Base-by-base conservation (phyloP, 75 land plant genomes). In the Isoetes taiwanensis region DNA sequence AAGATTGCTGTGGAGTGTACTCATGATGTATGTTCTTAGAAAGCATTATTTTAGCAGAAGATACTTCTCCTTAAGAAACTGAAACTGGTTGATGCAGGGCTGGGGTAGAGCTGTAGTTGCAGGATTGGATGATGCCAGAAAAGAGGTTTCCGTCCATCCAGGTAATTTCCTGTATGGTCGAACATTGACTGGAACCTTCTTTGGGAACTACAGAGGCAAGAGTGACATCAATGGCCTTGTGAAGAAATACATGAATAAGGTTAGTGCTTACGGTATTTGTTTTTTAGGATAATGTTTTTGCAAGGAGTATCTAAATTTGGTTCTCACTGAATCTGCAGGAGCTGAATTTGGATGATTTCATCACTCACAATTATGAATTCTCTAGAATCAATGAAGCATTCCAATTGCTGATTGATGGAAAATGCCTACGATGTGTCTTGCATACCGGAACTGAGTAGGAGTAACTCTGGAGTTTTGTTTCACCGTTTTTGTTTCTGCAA, bases 191-290 rank as follows among this genome's bases (percentile, higher is more conserved):
- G 94, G 89, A 6, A 78, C 78, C 12, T 9, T 76, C 16, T 84
- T 69, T 69, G 95, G 95, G 42, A 85, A 79, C 6, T 65, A 71
- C 68, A 83, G 81, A 70, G 54, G 78, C 24, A 80, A 76, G 61
- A 55, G 74, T n/a, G 77, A 84, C 10, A 70, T 88, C 41, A 75
- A 83, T 0, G 48, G 59, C 27, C 78, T 88, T 23, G 70, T 75
- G 1, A 53, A 81, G 61, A 68, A 58, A 2, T 84, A 83, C 66
- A 38, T 70, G 59, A 62, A 77, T 57, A 80, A 84, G 84, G 95
- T 84, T 54, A 58, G 16, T 20, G 3, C 39, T 34, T n/a, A n/a
- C n/a, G n/a, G n/a, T n/a, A n/a, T n/a, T n/a, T n/a, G n/a, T n/a
- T n/a, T n/a, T n/a, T n/a, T n/a, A n/a, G n/a, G n/a, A n/a, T n/a